Percentiles rank a stretch among this genome's conserved stretches.
phyloP scores from a whole-genome alignment of 2,329 filamentous ascomycete species.

The Elsinoe arachidis region DNA sequence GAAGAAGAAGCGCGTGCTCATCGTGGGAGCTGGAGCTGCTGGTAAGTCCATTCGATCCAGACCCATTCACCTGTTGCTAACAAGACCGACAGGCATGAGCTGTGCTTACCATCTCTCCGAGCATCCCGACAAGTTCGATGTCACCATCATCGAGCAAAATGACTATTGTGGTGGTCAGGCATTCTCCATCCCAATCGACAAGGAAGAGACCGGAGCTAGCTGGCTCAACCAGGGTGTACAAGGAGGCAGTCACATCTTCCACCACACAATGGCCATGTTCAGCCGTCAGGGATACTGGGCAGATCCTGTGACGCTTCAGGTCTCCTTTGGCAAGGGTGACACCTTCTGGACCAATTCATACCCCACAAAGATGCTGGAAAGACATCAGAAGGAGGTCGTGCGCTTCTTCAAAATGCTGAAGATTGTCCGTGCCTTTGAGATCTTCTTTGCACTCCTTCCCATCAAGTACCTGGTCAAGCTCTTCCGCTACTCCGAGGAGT shows the following conservation, averaged over 20 bases:
- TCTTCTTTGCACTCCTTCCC: conserved; percentile 50
- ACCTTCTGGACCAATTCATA: conserved; percentile 60
- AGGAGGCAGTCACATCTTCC: conserved; percentile 57
- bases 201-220: conserved; percentile 47
- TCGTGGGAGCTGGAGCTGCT: conserved; percentile 55
- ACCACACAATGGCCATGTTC: conserved; percentile 60
- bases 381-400: conserved; percentile 48
- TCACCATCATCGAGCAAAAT: conserved; percentile 54
- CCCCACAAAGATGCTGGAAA: conserved; percentile 49
- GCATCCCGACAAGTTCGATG: conserved; percentile 55
- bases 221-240: conserved; percentile 58
- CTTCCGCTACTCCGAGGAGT: conserved; percentile 61
- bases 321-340: conserved; percentile 56
- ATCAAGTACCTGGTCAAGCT: conserved; percentile 58
- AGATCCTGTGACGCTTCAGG: conserved; percentile 51
- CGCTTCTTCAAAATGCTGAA: conserved; percentile 47
- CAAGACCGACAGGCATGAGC: conserved; percentile 41
- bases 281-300: conserved; percentile 47
- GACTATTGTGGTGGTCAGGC: conserved; percentile 54
- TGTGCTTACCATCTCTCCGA: conserved; percentile 59
- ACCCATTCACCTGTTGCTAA: conserved; percentile 1
- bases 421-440: conserved; percentile 51
- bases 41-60: conserved; percentile 41
- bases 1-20: conserved; percentile 43
- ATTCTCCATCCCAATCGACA: conserved; percentile 49